These are phyloP conservation scores for Halenospora varia DNA, from an alignment of 495 filamentous ascomycete species.

Conservation along the genomic window DNA sequence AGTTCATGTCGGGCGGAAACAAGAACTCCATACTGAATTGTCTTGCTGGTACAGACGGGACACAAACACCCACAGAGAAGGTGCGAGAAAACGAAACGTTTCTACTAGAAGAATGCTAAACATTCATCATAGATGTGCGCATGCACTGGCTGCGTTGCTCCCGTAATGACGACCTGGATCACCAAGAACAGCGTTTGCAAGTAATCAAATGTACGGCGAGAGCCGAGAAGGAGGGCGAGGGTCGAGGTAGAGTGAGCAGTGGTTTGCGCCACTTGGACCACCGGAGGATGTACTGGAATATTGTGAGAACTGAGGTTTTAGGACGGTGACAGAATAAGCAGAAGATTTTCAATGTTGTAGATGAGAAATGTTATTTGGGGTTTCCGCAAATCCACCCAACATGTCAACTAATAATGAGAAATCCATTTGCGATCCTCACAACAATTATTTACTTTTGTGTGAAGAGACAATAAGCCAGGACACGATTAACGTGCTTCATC, in stretches of 20 bases:
- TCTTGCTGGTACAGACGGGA: slow-evolving; percentile 7
- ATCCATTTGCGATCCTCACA: too few relatives aligned
- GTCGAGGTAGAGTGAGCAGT: background rate
- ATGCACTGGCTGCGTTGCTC: slow-evolving; percentile 9
- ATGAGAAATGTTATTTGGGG: background rate
- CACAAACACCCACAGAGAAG: slow-evolving; percentile 4
- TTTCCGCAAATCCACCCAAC: too few relatives aligned
- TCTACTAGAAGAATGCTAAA: background rate
- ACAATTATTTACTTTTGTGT: too few relatives aligned
- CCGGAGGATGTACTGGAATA: background rate
- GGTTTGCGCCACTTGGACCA: background rate
- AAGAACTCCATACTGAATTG: slow-evolving; percentile 4
- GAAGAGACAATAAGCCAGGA: too few relatives aligned
- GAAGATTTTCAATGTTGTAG: background rate
- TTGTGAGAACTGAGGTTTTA: background rate
- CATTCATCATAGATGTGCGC: slow-evolving; percentile 2
- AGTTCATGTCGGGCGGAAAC: slow-evolving; percentile 4
- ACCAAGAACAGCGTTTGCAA: slow-evolving; percentile 10
- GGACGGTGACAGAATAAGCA: background rate
- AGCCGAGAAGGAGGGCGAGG: too few relatives aligned
- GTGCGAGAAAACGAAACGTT: background rate
- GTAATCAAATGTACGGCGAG: background rate
- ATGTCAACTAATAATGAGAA: too few relatives aligned
- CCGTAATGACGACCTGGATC: background rate
- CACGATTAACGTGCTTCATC: too few relatives aligned